These are phyloP conservation scores for Ceratobasidium sp. DNA, from an alignment of 1,284 basidiomycete genomes.

Conservation along the genomic window DNA sequence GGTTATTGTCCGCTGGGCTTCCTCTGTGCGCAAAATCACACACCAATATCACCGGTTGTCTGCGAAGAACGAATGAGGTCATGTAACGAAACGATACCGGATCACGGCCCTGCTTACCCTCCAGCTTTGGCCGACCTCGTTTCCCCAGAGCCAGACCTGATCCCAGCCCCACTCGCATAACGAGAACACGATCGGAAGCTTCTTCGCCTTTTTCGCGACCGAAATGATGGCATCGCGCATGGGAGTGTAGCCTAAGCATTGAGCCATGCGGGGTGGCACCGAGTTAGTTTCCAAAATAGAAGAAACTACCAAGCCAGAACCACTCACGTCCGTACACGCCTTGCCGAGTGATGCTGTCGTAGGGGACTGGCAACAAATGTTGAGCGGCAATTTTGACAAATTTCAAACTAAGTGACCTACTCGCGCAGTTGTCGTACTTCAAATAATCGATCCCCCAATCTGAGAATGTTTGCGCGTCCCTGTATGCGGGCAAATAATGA, in stretches of 20 bases:
- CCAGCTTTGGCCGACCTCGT: slow-evolving; percentile 61
- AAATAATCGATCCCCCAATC: slow-evolving; percentile 65
- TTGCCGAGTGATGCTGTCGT: slow-evolving; percentile 60
- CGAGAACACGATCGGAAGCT: slow-evolving; percentile 61
- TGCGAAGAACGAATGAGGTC: slow-evolving; percentile 33
- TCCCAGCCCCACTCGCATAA: slow-evolving; percentile 67
- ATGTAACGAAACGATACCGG: slow-evolving; percentile 46
- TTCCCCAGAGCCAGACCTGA: slow-evolving; percentile 68
- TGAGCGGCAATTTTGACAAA: not conserved
- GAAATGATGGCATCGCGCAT: slow-evolving; percentile 63
- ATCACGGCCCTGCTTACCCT: slow-evolving; percentile 53
- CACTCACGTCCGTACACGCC: slow-evolving; percentile 63
- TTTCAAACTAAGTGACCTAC: slow-evolving; percentile 51
- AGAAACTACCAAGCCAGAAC: not conserved
- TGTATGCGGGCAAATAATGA: slow-evolving; percentile 8
- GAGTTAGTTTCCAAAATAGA: not conserved
- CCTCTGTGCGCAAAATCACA: slow-evolving; percentile 37
- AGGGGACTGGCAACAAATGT: slow-evolving; percentile 58
- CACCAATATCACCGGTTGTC: slow-evolving; percentile 56
- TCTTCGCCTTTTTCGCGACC: slow-evolving; percentile 57
- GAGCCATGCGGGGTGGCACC: not conserved
- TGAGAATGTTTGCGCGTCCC: slow-evolving; percentile 47
- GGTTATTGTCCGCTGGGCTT: not conserved
- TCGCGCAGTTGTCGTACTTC: slow-evolving; percentile 68
- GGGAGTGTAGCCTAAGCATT: slow-evolving; percentile 28